phyloP scores from a whole-genome alignment of 176 grass and related monocot genomes.

The Lolium perenne region DNA sequence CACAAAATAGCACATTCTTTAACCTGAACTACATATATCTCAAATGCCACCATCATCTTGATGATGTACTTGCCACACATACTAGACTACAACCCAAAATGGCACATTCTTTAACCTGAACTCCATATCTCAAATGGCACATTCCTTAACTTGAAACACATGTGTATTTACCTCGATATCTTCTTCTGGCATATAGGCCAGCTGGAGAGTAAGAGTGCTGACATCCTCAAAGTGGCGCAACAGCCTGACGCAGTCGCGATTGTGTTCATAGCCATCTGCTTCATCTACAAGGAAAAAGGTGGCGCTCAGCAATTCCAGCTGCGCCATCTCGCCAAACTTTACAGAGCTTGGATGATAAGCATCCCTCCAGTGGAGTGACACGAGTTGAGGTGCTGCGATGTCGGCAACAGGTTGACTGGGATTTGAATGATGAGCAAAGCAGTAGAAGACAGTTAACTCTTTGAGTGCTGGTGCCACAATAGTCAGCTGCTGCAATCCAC shows the following conservation, averaged over 20 bases:
- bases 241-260: not conserved
- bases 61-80: not conserved
- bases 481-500: not conserved
- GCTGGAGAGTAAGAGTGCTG: not conserved
- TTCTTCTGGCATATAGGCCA: not conserved
- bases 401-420: not conserved
- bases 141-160: not conserved
- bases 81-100: not conserved
- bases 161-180: not conserved
- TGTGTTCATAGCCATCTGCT: not conserved
- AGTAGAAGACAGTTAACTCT: not conserved
- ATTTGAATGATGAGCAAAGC: not conserved
- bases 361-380: not conserved
- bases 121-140: not conserved
- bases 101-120: not conserved
- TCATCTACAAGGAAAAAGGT: not conserved
- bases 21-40: not conserved
- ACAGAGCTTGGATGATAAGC: slow-evolving; percentile 10
- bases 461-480: not conserved
- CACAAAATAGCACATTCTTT: too few relatives aligned
- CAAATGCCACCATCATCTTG: not conserved
- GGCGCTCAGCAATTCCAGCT: not conserved
- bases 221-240: not conserved
- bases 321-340: not conserved
- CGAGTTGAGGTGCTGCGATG: slow-evolving; percentile 11